Conservation (phyloP, 2,329 filamentous ascomycete species). For the Alternaria sp. region DNA sequence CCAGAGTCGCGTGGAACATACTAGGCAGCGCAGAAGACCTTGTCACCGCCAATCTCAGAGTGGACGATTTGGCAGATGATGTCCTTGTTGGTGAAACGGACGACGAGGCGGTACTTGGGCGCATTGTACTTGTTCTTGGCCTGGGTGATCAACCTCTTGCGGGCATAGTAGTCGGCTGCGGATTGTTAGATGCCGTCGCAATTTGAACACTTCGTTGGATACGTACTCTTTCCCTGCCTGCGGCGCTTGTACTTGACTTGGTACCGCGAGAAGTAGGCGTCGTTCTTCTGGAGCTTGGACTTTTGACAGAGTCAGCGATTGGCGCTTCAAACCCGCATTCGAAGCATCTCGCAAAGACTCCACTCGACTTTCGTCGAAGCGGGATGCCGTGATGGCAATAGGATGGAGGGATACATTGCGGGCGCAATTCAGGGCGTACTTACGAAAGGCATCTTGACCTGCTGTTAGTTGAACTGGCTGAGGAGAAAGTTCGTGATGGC, state of each 20-base stretch:
- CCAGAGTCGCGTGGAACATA: slow-evolving; percentile 18
- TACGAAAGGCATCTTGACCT: slow-evolving; percentile 60
- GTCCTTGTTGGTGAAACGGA: slow-evolving; percentile 99
- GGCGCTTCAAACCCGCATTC: slow-evolving; percentile 87
- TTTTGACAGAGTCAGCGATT: slow-evolving; percentile 98
- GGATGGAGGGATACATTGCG: slow-evolving; percentile 14
- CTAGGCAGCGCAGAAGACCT: slow-evolving; percentile 74
- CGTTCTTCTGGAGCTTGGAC: slow-evolving; percentile 97
- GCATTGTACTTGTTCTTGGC: slow-evolving; percentile 99
- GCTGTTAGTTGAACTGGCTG: slow-evolving; percentile 41
- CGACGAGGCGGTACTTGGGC: slow-evolving; percentile 99
- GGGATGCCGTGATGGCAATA: slow-evolving; percentile 34
- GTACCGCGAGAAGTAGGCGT: slow-evolving; percentile 99
- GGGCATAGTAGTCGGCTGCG: slow-evolving; percentile 96
- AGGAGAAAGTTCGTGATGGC: slow-evolving; percentile 33
- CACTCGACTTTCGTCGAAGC: slow-evolving; percentile 42
- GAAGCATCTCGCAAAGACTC: slow-evolving; percentile 89
- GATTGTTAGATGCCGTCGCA: slow-evolving; percentile 63
- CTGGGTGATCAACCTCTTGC: slow-evolving; percentile 99
- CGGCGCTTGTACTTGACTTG: slow-evolving; percentile 99
- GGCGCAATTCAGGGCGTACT: slow-evolving; percentile 45
- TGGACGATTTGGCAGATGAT: slow-evolving; percentile 97
- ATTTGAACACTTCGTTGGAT: not conserved
- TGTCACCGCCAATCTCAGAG: slow-evolving; percentile 97
- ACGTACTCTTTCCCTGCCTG: slow-evolving; percentile 97